Evolutionary conservation across 225 moss, liverwort and hornwort genomes (phyloP).

Genomic region (Neckera pumila): DNA sequence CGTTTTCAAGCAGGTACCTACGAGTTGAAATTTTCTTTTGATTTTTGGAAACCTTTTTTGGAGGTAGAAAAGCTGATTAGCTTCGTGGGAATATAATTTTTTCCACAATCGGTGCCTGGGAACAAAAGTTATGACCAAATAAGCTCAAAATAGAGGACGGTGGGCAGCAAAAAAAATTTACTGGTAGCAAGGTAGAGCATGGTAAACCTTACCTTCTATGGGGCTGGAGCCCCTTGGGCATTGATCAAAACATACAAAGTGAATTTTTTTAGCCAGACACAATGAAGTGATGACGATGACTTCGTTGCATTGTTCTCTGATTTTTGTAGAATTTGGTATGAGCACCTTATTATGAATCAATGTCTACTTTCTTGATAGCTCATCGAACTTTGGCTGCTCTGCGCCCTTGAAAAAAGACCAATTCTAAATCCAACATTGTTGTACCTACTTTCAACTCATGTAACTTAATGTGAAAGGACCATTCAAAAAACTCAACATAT

Average conservation of each 20-base stretch:
- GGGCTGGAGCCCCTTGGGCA: neutral
- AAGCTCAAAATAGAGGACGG: no score
- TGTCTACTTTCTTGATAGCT: neutral
- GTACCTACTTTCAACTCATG: neutral
- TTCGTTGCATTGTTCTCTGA: neutral
- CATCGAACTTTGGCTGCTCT: neutral
- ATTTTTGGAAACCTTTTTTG: no score
- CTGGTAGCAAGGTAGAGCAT: neutral
- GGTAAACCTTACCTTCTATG: neutral
- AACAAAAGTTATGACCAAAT: no score
- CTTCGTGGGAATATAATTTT: no score
- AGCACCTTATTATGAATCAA: no score
- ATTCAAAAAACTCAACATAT: neutral
- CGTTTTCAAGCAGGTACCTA: no score
- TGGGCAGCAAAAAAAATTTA: no score
- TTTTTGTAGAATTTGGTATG: neutral
- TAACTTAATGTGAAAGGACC: neutral
- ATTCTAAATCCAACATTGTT: neutral
- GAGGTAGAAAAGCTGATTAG: no score
- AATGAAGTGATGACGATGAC: neutral
- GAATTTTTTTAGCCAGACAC: neutral
- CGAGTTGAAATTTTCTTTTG: no score
- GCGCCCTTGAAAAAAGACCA: neutral
- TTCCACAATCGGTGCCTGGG: no score
- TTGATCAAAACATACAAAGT: neutral